Conservation (phyloP, 257 asterid genomes). For the Solanum appendiculatum region DNA sequence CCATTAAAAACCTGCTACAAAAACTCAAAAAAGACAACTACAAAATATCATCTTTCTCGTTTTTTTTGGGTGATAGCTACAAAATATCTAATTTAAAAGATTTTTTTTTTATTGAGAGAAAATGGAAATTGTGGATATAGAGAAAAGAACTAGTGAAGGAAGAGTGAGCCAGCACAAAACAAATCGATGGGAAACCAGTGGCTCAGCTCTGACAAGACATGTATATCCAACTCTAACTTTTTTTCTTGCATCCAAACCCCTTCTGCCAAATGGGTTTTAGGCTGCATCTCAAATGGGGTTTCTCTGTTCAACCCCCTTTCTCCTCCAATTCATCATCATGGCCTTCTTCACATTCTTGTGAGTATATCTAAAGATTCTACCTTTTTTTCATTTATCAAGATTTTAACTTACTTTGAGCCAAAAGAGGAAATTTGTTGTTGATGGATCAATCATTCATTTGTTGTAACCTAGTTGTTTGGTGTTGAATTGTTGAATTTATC, state of each 20-base stretch:
- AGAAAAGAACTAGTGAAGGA: conserved; percentile 11
- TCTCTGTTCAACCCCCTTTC: conserved; percentile 50
- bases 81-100: background rate
- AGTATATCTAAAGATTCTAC: background rate
- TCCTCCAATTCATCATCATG: conserved; percentile 45
- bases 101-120: too few relatives aligned
- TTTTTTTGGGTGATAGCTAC: background rate
- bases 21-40: background rate
- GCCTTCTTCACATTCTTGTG: conserved; percentile 29
- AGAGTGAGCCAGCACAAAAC: background rate
- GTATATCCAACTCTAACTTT: conserved; percentile 4
- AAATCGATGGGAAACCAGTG: conserved; percentile 70
- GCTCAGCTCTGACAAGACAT: conserved; percentile 39
- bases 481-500: background rate
- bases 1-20: too few relatives aligned
- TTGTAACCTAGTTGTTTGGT: background rate
- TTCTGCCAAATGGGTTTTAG: conserved; percentile 50
- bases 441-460: background rate
- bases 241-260: background rate
- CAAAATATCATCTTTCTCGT: too few relatives aligned
- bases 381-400: background rate
- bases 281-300: conserved; percentile 57
- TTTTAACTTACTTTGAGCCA: background rate
- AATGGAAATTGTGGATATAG: background rate
- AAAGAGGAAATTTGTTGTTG: background rate